These are phyloP conservation scores for Neopestalotiopsis rosae DNA, from an alignment of 2,329 filamentous ascomycete species.

Conservation along the genomic window DNA sequence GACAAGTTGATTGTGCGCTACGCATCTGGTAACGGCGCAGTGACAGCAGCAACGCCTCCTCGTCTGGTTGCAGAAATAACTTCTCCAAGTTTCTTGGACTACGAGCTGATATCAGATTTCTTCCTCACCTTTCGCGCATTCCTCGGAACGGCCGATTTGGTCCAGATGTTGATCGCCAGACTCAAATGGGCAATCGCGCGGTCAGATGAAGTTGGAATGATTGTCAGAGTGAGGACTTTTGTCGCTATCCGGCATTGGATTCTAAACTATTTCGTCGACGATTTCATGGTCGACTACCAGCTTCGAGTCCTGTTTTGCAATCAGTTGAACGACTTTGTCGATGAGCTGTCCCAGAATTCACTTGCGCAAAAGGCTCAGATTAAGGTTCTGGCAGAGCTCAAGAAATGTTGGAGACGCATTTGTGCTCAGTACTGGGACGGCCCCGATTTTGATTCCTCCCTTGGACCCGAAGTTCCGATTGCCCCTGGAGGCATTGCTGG, in stretches of 20 bases:
- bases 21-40: constrained; percentile 70
- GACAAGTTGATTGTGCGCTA: constrained; percentile 84
- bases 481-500: constrained; percentile 76
- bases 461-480: constrained; percentile 70
- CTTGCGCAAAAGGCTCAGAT: constrained; percentile 60
- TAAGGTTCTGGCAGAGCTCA: constrained; percentile 91
- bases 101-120: constrained; percentile 96
- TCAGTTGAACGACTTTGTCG: constrained; percentile 73
- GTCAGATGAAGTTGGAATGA: constrained; percentile 82
- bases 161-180: constrained; percentile 83
- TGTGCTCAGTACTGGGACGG: constrained; percentile 90
- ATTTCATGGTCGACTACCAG: constrained; percentile 80
- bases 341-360: constrained; percentile 55
- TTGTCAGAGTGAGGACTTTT: constrained; percentile 95
- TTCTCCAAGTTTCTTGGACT: constrained; percentile 93
- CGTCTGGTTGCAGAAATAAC: constrained; percentile 96
- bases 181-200: constrained; percentile 85
- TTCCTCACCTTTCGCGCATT: constrained; percentile 95
- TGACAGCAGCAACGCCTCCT: constrained; percentile 87
- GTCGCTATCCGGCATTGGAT: constrained; percentile 97
- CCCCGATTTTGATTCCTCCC: constrained; percentile 66
- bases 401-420: constrained; percentile 95
- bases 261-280: constrained; percentile 95
- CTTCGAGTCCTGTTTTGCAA: constrained; percentile 81
- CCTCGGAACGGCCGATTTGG: constrained; percentile 75